phyloP scores from a whole-genome alignment of 2,329 filamentous ascomycete genomes.

The Sclerotinia borealis region DNA sequence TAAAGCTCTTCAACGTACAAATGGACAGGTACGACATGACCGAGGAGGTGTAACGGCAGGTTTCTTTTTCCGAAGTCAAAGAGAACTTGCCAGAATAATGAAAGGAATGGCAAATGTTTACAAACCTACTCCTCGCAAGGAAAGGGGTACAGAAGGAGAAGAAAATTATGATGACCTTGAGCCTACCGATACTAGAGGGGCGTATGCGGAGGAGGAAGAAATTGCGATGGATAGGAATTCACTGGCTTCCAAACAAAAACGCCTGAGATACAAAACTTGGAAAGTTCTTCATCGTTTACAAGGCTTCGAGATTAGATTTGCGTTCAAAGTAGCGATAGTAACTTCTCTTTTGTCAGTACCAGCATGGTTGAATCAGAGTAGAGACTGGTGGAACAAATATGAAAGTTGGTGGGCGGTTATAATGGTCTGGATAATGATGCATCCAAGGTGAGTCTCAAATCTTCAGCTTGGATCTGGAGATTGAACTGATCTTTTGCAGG shows the following conservation, averaged over 20 bases:
- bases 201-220: constrained; percentile 35
- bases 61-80: constrained; percentile 35
- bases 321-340: constrained; percentile 48
- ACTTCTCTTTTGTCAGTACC: constrained; percentile 48
- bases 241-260: constrained; percentile 34
- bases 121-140: constrained; percentile 29
- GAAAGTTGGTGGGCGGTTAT: constrained; percentile 54
- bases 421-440: constrained; percentile 34
- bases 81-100: constrained; percentile 30
- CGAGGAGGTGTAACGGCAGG: constrained; percentile 52
- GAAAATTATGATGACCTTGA: constrained; percentile 20
- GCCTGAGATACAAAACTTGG: constrained; percentile 45
- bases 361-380: constrained; percentile 42
- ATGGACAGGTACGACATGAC: constrained; percentile 53
- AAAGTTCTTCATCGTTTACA: constrained; percentile 45
- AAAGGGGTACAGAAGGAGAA: constrained; percentile 23
- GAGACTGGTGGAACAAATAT: constrained; percentile 48
- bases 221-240: constrained; percentile 36
- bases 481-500: constrained; percentile 23
- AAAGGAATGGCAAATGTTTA: constrained; percentile 33
- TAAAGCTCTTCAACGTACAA: constrained; percentile 48
- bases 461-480: not conserved
- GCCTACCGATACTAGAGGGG: constrained; percentile 23
- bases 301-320: constrained; percentile 52
- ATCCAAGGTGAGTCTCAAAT: constrained; percentile 37